Conservation (phyloP, 148 eudicot genomes). For the Rheum nobile region DNA sequence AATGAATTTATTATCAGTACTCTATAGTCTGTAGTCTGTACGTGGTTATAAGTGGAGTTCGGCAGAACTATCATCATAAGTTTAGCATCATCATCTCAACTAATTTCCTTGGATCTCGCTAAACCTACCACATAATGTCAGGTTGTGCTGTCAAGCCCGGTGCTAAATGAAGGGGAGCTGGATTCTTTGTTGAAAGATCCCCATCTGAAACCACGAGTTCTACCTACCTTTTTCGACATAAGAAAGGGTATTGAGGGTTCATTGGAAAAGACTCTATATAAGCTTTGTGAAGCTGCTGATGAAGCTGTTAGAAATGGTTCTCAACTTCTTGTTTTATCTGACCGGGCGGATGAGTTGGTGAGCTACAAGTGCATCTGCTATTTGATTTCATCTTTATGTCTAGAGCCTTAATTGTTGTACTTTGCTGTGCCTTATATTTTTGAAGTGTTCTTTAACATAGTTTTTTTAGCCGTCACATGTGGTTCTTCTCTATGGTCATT, state of each 20-base stretch:
- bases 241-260: conserved; percentile 94
- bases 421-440: not conserved
- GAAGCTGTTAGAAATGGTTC: conserved; percentile 99
- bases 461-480: not conserved
- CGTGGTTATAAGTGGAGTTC: not conserved
- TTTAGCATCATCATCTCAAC: not conserved
- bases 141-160: conserved; percentile 86
- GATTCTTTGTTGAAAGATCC: conserved; percentile 73
- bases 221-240: conserved; percentile 76
- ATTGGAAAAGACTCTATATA: conserved; percentile 55
- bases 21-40: not conserved
- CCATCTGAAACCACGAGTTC: conserved; percentile 58
- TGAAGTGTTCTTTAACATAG: not conserved
- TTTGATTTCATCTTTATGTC: not conserved
- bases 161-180: conserved; percentile 86
- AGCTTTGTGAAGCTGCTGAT: conserved; percentile 97
- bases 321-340: conserved; percentile 86
- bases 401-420: not conserved
- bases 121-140: conserved; percentile 14
- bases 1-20: conserved; percentile 6
- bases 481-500: not conserved
- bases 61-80: not conserved
- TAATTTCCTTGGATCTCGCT: not conserved
- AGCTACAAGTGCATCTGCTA: conserved; percentile 13
- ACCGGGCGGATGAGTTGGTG: conserved; percentile 90